Conservation (phyloP, 768 basidiomycete species). For the Termitomyces sp. region DNA sequence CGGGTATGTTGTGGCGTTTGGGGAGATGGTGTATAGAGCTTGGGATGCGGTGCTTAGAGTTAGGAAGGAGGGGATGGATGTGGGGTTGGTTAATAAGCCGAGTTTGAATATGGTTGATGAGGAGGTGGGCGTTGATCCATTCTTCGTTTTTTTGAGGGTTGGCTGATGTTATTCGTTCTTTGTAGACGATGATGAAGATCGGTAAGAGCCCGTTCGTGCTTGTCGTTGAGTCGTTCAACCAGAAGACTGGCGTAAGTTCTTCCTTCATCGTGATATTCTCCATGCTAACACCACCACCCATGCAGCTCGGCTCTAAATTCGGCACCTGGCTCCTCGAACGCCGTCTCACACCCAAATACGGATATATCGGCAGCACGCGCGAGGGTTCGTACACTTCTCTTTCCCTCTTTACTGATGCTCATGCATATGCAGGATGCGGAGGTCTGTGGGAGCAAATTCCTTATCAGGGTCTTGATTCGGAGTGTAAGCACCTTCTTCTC, state of each 20-base stretch:
- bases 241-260: constrained; percentile 72
- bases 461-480: constrained; percentile 75
- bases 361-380: constrained; percentile 77
- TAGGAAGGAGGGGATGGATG: constrained; percentile 70
- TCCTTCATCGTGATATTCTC: not conserved
- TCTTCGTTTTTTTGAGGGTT: not conserved
- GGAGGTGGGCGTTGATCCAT: constrained; percentile 39
- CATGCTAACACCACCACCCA: constrained; percentile 4
- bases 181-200: constrained; percentile 62
- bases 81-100: constrained; percentile 86
- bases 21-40: constrained; percentile 84
- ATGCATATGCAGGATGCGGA: constrained; percentile 39
- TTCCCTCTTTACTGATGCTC: not conserved
- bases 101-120: constrained; percentile 85
- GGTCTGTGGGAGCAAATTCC: constrained; percentile 86
- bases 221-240: constrained; percentile 83
- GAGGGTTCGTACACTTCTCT: constrained; percentile 47
- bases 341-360: constrained; percentile 74
- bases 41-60: constrained; percentile 80
- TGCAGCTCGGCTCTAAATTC: constrained; percentile 73
- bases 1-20: constrained; percentile 84
- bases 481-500: constrained; percentile 47
- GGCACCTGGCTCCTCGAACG: constrained; percentile 89
- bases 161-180: not conserved
- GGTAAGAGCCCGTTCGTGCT: constrained; percentile 77